Percentiles rank a stretch among this genome's conserved stretches.
Evolutionary conservation across 768 basidiomycete species (phyloP).

Genomic region (Termitomyces sp.): DNA sequence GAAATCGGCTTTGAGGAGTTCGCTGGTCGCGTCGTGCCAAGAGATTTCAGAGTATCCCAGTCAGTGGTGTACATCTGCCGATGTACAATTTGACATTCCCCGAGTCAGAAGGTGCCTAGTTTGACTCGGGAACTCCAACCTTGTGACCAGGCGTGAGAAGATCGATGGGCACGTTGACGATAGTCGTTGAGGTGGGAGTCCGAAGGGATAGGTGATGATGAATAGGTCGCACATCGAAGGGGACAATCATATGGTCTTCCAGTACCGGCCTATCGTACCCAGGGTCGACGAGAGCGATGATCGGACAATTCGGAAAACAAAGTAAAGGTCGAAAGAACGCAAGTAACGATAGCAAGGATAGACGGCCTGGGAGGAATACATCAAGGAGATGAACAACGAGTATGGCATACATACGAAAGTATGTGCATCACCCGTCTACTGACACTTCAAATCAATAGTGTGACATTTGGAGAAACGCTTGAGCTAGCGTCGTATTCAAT

Average conservation of each 20-base stretch:
- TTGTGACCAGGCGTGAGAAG: constrained; percentile 24
- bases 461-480: background rate
- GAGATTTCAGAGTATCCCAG: background rate
- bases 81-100: constrained; percentile 21
- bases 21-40: background rate
- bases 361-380: background rate
- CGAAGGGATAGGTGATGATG: background rate
- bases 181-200: background rate
- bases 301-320: background rate
- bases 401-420: background rate
- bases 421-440: background rate
- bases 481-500: background rate
- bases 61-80: background rate
- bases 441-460: background rate
- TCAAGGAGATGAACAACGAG: background rate
- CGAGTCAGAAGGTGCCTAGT: constrained; percentile 30
- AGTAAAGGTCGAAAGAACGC: background rate
- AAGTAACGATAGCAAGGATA: background rate
- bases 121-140: constrained; percentile 41
- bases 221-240: background rate
- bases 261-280: background rate
- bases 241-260: background rate
- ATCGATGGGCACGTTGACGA: constrained; percentile 12
- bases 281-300: background rate
- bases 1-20: background rate